Evolutionary conservation across 148 eudicot species (phyloP), one percentile per base, ranked within the genome.

Genomic region (Cornus suecica): DNA sequence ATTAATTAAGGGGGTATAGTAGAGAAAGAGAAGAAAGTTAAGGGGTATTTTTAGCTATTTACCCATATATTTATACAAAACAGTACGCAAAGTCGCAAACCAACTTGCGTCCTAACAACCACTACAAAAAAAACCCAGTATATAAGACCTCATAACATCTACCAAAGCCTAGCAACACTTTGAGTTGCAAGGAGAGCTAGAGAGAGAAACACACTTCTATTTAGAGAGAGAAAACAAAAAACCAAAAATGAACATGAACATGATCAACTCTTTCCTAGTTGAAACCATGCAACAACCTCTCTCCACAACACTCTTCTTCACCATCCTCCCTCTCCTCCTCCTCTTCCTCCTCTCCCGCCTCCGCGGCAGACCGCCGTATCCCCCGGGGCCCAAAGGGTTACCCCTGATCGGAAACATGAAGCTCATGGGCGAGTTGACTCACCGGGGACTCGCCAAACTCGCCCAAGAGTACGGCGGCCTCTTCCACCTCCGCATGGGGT

Each of bases 381-480:
- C 92, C 4, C 96, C 91, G 0, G 92, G 92, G 32, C 96, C 92
- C 1, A 80, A 18, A 22, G 96, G 96, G 23, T 84, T 84, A 9
- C 96, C 96, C 0, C 0, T 91, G 2, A 87, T 91, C 27, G 96
- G 96, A 1, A 91, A 89, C 86, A 89, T 91, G 96, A 23, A 71
- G 79, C 84, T 91, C 86, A 89, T 91, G 92, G 87, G 84, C 88
- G 86, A 89, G 64, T 82, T 91, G 3, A 89, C 92, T 23, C 96
- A 91, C 64, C 87, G 85, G 0, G 87, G 85, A 2, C 76, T 86
- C 0, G 83, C 85, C 65, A 69, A 41, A 3, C 73, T 86, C 8
- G 82, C 85, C 0, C 72, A 77, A 2, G 18, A 68, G 32, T 87
- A 91, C 62, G 96, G 96, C 14, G 92, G 96, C 0, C 24, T 91